Evolutionary conservation across 2,329 filamentous ascomycete species (phyloP).

Genomic region (Aspergillus brasiliensis): DNA sequence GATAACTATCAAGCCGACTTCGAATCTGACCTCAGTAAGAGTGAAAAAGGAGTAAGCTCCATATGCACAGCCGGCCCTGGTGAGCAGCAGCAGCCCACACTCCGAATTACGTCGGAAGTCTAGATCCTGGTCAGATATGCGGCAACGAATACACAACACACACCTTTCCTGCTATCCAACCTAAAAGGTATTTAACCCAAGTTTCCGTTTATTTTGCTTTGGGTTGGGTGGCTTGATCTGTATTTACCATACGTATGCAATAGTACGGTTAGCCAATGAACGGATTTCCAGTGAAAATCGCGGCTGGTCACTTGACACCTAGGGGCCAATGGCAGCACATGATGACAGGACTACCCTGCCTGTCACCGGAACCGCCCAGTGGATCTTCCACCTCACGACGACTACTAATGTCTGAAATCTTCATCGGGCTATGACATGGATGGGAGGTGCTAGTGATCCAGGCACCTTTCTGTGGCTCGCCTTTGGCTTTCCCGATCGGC

Average conservation of each 20-base stretch:
- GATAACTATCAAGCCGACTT: neutral
- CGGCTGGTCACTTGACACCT: conserved; percentile 43
- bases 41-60: neutral
- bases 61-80: conserved; percentile 1
- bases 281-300: conserved; percentile 36
- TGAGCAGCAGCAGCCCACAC: neutral
- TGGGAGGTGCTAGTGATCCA: neutral
- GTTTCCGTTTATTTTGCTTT: neutral
- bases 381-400: neutral
- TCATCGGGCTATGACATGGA: conserved; percentile 12
- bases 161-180: neutral
- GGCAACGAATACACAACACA: conserved; percentile 2
- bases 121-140: conserved; percentile 19
- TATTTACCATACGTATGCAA: conserved; percentile 19
- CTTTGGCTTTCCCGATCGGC: neutral
- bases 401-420: neutral
- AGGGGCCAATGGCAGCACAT: conserved; percentile 15
- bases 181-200: neutral
- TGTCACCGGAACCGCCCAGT: conserved; percentile 18
- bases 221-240: neutral
- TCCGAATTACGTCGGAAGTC: conserved; percentile 9
- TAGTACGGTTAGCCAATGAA: conserved; percentile 28
- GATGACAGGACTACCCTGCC: conserved; percentile 15
- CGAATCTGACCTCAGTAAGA: neutral
- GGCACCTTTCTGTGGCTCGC: neutral